Conservation (phyloP, 2,329 filamentous ascomycete genomes). For the Plectosphaerella cucumerina region DNA sequence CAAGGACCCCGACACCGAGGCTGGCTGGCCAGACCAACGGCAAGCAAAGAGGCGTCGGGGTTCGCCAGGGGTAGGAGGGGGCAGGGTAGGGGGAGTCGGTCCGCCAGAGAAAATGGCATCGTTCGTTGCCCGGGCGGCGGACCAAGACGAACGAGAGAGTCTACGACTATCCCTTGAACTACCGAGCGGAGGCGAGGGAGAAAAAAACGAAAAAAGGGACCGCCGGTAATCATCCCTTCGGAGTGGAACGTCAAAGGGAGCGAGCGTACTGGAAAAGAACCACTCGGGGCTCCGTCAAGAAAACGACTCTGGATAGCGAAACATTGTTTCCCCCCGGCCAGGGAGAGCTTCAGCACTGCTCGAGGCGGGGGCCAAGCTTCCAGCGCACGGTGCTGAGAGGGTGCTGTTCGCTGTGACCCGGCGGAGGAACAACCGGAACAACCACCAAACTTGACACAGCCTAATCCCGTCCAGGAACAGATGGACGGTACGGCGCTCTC, state of each 20-base stretch:
- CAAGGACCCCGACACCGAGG: not conserved
- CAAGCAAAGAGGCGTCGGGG: no score
- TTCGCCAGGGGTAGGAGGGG: no score
- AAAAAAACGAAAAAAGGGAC: no score
- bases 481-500: no score
- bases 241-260: no score
- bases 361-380: not conserved
- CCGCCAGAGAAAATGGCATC: no score
- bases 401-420: not conserved
- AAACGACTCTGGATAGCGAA: not conserved
- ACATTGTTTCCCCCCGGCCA: conserved; percentile 1
- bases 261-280: not conserved
- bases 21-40: not conserved
- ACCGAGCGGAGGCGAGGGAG: not conserved
- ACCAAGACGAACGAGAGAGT: not conserved
- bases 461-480: not conserved
- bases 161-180: not conserved
- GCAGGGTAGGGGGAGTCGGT: no score
- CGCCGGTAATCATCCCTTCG: no score
- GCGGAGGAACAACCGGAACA: not conserved
- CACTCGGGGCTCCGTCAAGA: not conserved
- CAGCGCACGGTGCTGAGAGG: not conserved
- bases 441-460: not conserved
- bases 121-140: not conserved
- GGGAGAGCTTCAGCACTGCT: conserved; percentile 3